Conservation (phyloP, 306 rosid genomes). For the Malus asiatica region DNA sequence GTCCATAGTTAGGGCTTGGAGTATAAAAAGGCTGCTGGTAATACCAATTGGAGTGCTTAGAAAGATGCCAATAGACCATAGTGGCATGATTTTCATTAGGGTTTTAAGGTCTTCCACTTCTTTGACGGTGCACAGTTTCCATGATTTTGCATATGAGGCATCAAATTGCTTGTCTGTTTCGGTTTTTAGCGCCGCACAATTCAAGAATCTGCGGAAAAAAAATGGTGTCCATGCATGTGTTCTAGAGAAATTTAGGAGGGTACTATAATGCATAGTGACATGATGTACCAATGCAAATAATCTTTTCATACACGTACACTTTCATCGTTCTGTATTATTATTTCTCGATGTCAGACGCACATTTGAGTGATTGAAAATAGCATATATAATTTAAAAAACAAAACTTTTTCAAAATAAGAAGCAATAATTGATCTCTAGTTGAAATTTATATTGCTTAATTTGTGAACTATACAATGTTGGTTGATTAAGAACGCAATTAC, state of each 20-base stretch:
- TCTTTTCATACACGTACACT: not conserved
- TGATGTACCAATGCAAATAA: not conserved
- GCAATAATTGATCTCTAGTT: not conserved
- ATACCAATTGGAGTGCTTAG: constrained; percentile 6
- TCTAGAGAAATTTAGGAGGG: not conserved
- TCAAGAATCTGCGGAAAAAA: constrained; percentile 13
- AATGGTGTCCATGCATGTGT: not conserved
- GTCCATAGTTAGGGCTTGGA: constrained; percentile 30
- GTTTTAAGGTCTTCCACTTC: constrained; percentile 35
- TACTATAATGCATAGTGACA: not conserved
- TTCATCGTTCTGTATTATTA: not conserved
- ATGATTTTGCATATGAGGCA: constrained; percentile 13
- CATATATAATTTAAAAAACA: not conserved
- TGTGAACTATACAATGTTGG: not conserved
- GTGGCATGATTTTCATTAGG: constrained; percentile 16
- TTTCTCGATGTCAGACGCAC: not conserved
- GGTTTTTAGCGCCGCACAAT: constrained; percentile 19
- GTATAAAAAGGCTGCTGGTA: constrained; percentile 1
- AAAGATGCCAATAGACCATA: constrained; percentile 28
- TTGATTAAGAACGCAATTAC: not conserved
- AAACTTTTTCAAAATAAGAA: not conserved
- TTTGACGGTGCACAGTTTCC: constrained; percentile 23
- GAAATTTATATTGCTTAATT: not conserved
- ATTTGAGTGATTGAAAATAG: not conserved
- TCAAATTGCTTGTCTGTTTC: constrained; percentile 5